phyloP scores from a whole-genome alignment of 768 basidiomycete genomes.

The Calvatia gigantea region DNA sequence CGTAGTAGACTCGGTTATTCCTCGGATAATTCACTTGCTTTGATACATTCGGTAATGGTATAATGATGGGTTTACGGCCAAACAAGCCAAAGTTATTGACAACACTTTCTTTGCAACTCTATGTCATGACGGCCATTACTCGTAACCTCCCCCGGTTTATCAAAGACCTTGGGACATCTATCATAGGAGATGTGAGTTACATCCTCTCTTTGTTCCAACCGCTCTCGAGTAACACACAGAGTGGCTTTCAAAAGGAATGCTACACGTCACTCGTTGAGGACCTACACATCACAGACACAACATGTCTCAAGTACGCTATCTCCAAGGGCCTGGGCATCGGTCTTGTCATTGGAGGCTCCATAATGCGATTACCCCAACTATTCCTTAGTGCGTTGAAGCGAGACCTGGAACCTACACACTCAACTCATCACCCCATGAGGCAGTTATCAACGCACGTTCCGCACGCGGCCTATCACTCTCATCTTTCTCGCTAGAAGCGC shows the following conservation, averaged over 20 bases:
- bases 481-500: slow-evolving; percentile 89
- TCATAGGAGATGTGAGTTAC: slow-evolving; percentile 70
- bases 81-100: background rate
- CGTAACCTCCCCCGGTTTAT: slow-evolving; percentile 85
- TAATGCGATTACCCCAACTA: slow-evolving; percentile 94
- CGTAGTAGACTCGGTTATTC: background rate
- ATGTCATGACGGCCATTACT: slow-evolving; percentile 72
- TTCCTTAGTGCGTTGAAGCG: slow-evolving; percentile 58
- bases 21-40: background rate
- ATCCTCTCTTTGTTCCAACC: background rate
- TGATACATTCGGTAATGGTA: background rate
- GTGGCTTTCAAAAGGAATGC: slow-evolving; percentile 60
- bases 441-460: slow-evolving; percentile 70
- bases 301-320: slow-evolving; percentile 86
- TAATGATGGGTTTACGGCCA: background rate
- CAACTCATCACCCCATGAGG: background rate
- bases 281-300: slow-evolving; percentile 66
- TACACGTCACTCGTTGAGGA: slow-evolving; percentile 87
- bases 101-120: background rate
- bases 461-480: slow-evolving; percentile 85
- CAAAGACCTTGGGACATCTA: slow-evolving; percentile 72
- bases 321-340: slow-evolving; percentile 91
- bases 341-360: slow-evolving; percentile 87
- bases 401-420: background rate
- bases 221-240: background rate